These are phyloP conservation scores for Colletotrichum theobromicola DNA, from an alignment of 2,329 filamentous ascomycete genomes.

Conservation along the genomic window DNA sequence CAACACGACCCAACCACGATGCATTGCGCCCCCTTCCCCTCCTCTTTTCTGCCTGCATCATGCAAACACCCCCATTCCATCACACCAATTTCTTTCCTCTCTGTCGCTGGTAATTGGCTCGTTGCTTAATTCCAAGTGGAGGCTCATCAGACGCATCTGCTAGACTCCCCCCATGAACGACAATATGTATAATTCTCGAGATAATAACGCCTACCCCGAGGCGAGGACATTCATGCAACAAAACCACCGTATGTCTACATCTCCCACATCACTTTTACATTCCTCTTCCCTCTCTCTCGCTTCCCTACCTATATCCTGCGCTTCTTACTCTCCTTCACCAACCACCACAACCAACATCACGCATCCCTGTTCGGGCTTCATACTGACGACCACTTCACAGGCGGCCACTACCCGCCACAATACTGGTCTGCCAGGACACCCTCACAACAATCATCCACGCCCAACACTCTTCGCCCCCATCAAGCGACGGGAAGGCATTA, in stretches of 20 bases:
- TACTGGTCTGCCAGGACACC: slow-evolving; percentile 25
- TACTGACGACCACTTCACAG: slow-evolving; percentile 24
- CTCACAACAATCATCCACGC: slow-evolving; percentile 25
- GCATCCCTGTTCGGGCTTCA: not conserved
- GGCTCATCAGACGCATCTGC: slow-evolving; percentile 2
- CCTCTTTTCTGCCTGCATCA: not conserved
- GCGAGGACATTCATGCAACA: not conserved
- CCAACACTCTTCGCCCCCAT: slow-evolving; percentile 20
- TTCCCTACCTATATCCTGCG: not conserved
- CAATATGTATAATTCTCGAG: slow-evolving; percentile 10
- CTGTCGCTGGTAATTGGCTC: slow-evolving; percentile 3
- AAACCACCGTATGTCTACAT: slow-evolving; percentile 5
- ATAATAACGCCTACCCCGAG: slow-evolving; percentile 1
- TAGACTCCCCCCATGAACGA: not conserved
- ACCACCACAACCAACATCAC: not conserved
- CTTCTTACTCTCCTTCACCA: not conserved
- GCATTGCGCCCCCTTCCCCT: not conserved
- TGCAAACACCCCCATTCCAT: slow-evolving; percentile 9
- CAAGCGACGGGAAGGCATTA: slow-evolving; percentile 19
- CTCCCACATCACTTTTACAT: not conserved
- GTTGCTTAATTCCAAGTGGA: not conserved
- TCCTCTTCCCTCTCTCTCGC: not conserved
- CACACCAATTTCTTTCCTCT: not conserved
- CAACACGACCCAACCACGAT: slow-evolving; percentile 8
- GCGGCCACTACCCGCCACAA: slow-evolving; percentile 22